These are phyloP conservation scores for Capsella bursapastoris DNA, from an alignment of 345 rosid species.

Conservation along the genomic window DNA sequence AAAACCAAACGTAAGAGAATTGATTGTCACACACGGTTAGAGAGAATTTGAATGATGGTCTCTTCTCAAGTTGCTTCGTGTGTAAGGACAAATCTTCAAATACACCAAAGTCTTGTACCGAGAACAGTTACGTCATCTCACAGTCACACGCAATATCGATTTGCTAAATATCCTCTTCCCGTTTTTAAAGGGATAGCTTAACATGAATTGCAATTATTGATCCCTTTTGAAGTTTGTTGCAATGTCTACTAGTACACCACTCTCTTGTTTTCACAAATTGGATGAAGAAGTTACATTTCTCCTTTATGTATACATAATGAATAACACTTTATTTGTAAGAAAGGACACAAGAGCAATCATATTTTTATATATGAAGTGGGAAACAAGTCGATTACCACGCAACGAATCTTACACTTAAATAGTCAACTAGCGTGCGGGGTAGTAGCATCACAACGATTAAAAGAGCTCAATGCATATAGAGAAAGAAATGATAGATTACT, in stretches of 20 bases:
- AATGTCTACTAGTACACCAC: not conserved
- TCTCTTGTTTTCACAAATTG: not conserved
- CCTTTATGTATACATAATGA: not conserved
- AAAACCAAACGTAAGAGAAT: not conserved
- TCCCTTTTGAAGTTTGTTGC: slow-evolving; percentile 6
- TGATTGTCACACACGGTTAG: slow-evolving; percentile 2
- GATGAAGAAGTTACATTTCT: not conserved
- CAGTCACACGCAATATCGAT: slow-evolving; percentile 9
- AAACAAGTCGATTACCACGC: slow-evolving; percentile 3
- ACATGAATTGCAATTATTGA: slow-evolving; percentile 23
- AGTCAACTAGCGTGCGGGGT: not conserved
- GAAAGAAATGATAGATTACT: not conserved
- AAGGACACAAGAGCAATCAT: not conserved
- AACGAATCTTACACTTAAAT: not conserved
- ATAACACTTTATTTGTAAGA: not conserved
- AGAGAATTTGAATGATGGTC: not conserved
- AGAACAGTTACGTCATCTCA: slow-evolving; percentile 25
- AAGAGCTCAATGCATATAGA: slow-evolving; percentile 2
- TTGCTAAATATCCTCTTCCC: slow-evolving; percentile 19
- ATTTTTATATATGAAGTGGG: not conserved
- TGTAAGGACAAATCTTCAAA: slow-evolving; percentile 8
- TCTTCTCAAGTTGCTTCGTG: slow-evolving; percentile 12
- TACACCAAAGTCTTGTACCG: slow-evolving; percentile 4
- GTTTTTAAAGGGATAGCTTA: slow-evolving; percentile 16
- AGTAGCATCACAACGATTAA: not conserved